Percentiles rank a stretch among this genome's conserved stretches.
These are phyloP conservation scores for Yamadazyma atlantica DNA, from an alignment of 1,139 yeast species.

Conservation along the genomic window DNA sequence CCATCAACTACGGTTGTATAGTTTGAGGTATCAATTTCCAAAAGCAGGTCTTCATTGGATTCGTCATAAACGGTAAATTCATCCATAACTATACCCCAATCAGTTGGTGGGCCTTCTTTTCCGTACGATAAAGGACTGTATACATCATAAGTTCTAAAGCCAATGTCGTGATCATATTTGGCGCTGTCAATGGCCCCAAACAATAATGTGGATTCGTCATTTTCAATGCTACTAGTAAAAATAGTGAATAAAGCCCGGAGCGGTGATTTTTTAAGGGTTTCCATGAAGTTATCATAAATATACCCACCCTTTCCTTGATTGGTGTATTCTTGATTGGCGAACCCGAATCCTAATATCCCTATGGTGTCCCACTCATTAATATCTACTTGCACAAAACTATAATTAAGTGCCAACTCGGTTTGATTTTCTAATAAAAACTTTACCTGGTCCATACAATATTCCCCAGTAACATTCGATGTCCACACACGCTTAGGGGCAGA, in stretches of 20 bases:
- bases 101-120: neutral
- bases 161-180: neutral
- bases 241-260: neutral
- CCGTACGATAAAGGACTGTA: neutral
- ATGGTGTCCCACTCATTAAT: neutral
- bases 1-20: neutral
- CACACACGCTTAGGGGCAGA: no score
- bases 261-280: neutral
- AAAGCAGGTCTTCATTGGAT: neutral
- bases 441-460: no score
- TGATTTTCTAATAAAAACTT: no score
- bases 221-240: neutral
- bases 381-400: neutral
- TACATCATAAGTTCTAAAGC: neutral
- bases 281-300: neutral
- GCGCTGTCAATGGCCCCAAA: neutral
- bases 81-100: neutral
- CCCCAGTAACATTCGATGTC: no score
- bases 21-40: neutral
- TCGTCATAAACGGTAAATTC: neutral
- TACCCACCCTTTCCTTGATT: neutral
- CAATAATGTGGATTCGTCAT: neutral
- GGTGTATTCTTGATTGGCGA: neutral
- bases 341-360: neutral
- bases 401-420: no score